Conservation (phyloP, 73 alveolate genomes). For the Paramecium caudatum region DNA sequence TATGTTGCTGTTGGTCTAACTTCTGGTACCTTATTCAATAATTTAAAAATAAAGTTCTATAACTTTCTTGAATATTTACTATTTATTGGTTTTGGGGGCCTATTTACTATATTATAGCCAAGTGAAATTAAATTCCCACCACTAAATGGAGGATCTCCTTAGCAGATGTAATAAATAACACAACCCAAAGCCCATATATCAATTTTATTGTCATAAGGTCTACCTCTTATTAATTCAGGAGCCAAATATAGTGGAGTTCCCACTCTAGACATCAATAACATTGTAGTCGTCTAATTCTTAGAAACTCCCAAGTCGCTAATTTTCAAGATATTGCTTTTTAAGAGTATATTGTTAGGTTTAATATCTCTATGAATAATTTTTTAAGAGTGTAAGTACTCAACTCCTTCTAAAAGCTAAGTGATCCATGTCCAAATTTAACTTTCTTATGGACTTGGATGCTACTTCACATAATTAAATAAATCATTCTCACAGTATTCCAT, state of each 20-base stretch:
- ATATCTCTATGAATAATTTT: constrained; percentile 94
- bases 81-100: constrained; percentile 46
- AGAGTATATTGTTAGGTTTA: constrained; percentile 89
- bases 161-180: constrained; percentile 91
- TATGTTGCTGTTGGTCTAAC: constrained; percentile 52
- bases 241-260: constrained; percentile 78
- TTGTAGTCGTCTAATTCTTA: background rate
- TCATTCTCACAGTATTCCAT: constrained; percentile 96
- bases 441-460: constrained; percentile 81
- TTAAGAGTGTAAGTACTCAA: constrained; percentile 89
- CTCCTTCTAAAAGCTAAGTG: constrained; percentile 88
- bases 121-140: constrained; percentile 36
- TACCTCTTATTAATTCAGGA: constrained; percentile 69
- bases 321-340: constrained; percentile 84
- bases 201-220: constrained; percentile 78
- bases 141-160: constrained; percentile 94
- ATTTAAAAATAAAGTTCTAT: background rate
- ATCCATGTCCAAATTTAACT: constrained; percentile 89
- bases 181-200: constrained; percentile 99
- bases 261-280: constrained; percentile 35
- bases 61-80: constrained; percentile 43
- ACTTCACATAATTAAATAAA: constrained; percentile 76
- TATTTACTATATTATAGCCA: constrained; percentile 52
- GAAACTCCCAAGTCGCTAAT: constrained; percentile 90
- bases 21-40: constrained; percentile 45